Base-by-base conservation (phyloP, 345 rosid genomes). In the Viola odorata region DNA sequence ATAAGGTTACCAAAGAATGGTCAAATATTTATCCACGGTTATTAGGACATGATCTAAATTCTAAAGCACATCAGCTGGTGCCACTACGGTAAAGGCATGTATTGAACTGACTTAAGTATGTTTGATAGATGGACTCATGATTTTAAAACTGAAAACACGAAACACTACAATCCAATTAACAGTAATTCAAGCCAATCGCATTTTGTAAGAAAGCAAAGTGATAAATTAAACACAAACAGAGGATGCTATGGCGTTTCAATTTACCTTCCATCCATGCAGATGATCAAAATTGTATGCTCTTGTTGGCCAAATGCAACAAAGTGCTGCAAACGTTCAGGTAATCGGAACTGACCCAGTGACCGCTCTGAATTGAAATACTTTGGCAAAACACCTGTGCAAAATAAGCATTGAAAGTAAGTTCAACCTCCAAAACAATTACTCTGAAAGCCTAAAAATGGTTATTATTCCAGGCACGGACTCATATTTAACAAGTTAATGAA, bases 181-280 rank as follows among this genome's bases (percentile, higher is more conserved):
- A n/a, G n/a, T n/a, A n/a, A n/a, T n/a, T 23, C 32, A 23, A 23
- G 32, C 32, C 32, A 23, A 23, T 23, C 32, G 32, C 32, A 2
- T 23, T 23, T 23, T 23, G 32, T 23, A 37, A 45, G 1, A 0
- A 8, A 8, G 15, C 38, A 14, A 37, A 4, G 37, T 0, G 12
- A 63, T 6, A 53, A 36, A 38, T 37, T 10, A 7, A 45, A 64
- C 45, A 13, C 39, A 36, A 62, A 54, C 5, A 13, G 32, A 57
- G 37, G 5, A 50, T 8, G 50, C 15, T 23, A 17, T 52, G 41
- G 5, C 14, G 8, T 45, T 53, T 53, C 39, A 38, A 23, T n/a
- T 68, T 80, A 90, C 99, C 99, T 91, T 74, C 99, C 99, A 71
- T 91, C 92, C 80, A 88, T 77, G 74, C 99, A 96, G 58, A 90